Evolutionary conservation across 345 rosid genomes (phyloP), one percentile per base, ranked within the genome.

Genomic region (Triadica sebifera): DNA sequence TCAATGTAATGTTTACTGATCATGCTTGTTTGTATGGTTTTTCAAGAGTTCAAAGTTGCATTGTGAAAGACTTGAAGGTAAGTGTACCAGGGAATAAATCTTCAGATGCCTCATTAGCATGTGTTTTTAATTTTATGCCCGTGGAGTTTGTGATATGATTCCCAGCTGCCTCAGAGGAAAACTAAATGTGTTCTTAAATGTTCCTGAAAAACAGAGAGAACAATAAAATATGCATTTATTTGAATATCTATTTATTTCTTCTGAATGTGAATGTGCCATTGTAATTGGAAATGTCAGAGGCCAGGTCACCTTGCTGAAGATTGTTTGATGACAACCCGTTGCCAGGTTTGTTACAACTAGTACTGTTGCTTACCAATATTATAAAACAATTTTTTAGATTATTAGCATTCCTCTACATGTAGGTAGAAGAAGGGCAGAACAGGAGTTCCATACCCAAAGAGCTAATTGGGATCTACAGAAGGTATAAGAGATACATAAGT

Each of bases 221-320:
- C 3, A 19, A 43, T 41, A 43, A 8, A 51, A 34, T 62, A 16
- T 53, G 25, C 37, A 4, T 2, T 45, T 67, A 38, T 57, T 58
- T 45, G n/a, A n/a, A n/a, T 45, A 34, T 39, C 29, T 2, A 1
- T 25, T 45, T 63, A 34, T 17, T 25, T 61, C 22, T 74, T 59
- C 55, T 57, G 24, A 12, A 29, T 43, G 22, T 55, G 49, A 71
- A 34, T 53, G 65, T 66, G 10, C 62, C 11, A 59, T 74, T 80
- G 49, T 74, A 90, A 93, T 74, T 82, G 91, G 87, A 81, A 86
- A 78, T 90, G 95, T 39, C 85, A 86, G 78, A 85, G 81, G 81
- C 93, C 90, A 19, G 93, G 95, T 58, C 95, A 90, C 78, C 90
- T 90, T 75, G 85, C 89, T 20, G 84, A 88, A 74, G 95, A 90